Evolutionary conservation across 257 asterid species (phyloP), one percentile per base, ranked within the genome.

Genomic region (Ophiorrhiza pumila): DNA sequence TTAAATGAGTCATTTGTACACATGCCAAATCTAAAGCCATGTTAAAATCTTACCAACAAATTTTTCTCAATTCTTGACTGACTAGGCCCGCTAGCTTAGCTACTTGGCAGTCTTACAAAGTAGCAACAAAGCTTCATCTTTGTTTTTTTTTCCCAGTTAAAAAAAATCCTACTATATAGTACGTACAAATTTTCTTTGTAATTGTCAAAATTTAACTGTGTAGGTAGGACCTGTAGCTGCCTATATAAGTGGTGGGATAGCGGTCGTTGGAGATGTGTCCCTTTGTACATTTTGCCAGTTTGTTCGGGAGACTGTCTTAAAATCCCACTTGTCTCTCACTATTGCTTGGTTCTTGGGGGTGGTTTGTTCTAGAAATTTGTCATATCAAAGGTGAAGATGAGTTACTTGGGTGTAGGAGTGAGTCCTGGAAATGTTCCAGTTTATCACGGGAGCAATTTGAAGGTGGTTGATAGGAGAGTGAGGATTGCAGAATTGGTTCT

Each of bases 341-440:
- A 3, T n/a, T 34, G 41, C 27, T 34, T 25, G 41, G 56, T 4
- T 65, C 5, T 42, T 65, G n/a, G 11, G 27, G 29, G 27, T 5
- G 12, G 20, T 14, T 23, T 46, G 20, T 4, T 9, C 42, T 42
- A 18, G n/a, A 59, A 25, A 2, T 37, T 25, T 23, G 11, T 31
- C 47, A 29, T 42, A 31, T 52, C 14, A 14, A 10, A 29, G 25
- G 53, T 1, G 45, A 76, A 60, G 53, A 92, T 90, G 96, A 90
- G 90, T 80, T 89, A 87, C 65, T 84, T 90, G 78, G 96, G 96
- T 62, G 93, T 92, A 67, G 99, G 98, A n/a, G 96, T 90, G 78
- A 95, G 98, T 66, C 98, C 98, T 32, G 96, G 99, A 14, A 87
- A 83, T 83, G 96, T 95, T 75, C 93, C 97, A 2, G 93, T 90